Conservation (phyloP, 768 basidiomycete species). For the Xerocomus brunneocitrinus region DNA sequence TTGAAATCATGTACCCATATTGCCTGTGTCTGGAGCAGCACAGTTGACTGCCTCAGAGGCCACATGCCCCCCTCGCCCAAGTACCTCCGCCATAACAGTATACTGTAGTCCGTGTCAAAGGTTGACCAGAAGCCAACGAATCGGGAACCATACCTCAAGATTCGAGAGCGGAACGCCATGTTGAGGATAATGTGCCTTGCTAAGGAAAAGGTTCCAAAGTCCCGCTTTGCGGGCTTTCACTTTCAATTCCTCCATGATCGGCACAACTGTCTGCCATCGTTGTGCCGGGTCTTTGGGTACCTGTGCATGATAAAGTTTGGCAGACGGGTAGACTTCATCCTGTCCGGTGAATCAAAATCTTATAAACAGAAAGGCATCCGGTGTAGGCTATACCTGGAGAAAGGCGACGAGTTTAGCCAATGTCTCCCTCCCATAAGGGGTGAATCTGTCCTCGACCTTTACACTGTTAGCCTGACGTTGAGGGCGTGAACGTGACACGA, state of each 20-base stretch:
- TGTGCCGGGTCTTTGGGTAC: constrained; percentile 66
- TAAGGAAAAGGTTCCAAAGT: constrained; percentile 96
- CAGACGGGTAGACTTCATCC: constrained; percentile 86
- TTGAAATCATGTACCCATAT: constrained; percentile 66
- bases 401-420: constrained; percentile 81
- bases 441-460: constrained; percentile 90
- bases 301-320: constrained; percentile 73
- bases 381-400: constrained; percentile 55
- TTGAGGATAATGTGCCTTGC: constrained; percentile 88
- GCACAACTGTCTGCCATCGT: constrained; percentile 83
- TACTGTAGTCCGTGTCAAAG: constrained; percentile 50
- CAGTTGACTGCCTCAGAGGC: constrained; percentile 90
- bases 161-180: constrained; percentile 88
- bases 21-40: constrained; percentile 95
- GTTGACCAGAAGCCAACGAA: background rate
- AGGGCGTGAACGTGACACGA: constrained; percentile 16
- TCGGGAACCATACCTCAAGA: constrained; percentile 62
- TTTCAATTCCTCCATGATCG: constrained; percentile 81
- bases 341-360: constrained; percentile 27
- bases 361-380: background rate
- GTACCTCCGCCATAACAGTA: constrained; percentile 94
- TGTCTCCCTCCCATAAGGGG: constrained; percentile 81
- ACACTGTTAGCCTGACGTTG: constrained; percentile 5
- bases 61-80: constrained; percentile 78
- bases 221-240: constrained; percentile 81